Evolutionary conservation across 2,329 filamentous ascomycete species (phyloP), one percentile per base, ranked within the genome.

Genomic region (Colletotrichum euphorbiae): DNA sequence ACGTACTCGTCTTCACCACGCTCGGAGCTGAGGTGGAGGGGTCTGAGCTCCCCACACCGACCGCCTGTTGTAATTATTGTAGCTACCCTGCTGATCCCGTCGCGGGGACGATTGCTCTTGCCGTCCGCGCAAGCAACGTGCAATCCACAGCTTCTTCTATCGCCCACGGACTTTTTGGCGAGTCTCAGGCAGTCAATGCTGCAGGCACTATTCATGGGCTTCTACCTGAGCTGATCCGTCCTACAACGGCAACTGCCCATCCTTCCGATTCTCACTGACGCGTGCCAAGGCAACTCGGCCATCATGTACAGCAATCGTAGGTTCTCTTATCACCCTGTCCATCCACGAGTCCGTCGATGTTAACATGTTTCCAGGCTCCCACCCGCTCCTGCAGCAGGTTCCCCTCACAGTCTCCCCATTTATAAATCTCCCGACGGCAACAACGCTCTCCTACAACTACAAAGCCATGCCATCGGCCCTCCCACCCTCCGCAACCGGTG

Each of bases 391-490:
- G 52, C 92, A 94, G 72, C 96, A 99, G 81, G 90, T 98, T 45
- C 94, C 96, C 33, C 84, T 99, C 62, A 97, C 94, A 56, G 94
- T 98, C 50, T 98, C 95, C 3, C 96, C 96, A 28, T 98, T 98
- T 82, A 89, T 98, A 74, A 92, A 91, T 69, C 90, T 99, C 36
- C 96, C 96, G 11, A 91, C 93, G 33, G 91, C 95, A 28, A 92
- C 94, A 19, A 97, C 94, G 0, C 89, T 99, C 7, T 95, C 96
- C 24, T 98, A 98, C 83, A 97, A 93, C 73, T 98, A 98, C 86
- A 95, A 94, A 77, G 87, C 90, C 11, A 91, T 98, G 76, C 93
- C 95, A 0, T 95, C 93, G 1, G 92, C 93, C 2, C 88, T 98
- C 0, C 95, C 96, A 0, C 89, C 89, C 1, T 92, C 92, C 1